Evolutionary conservation across 2,329 filamentous ascomycete genomes (phyloP), one percentile per base, ranked within the genome.

Genomic region (Phialemoniopsis sp.): DNA sequence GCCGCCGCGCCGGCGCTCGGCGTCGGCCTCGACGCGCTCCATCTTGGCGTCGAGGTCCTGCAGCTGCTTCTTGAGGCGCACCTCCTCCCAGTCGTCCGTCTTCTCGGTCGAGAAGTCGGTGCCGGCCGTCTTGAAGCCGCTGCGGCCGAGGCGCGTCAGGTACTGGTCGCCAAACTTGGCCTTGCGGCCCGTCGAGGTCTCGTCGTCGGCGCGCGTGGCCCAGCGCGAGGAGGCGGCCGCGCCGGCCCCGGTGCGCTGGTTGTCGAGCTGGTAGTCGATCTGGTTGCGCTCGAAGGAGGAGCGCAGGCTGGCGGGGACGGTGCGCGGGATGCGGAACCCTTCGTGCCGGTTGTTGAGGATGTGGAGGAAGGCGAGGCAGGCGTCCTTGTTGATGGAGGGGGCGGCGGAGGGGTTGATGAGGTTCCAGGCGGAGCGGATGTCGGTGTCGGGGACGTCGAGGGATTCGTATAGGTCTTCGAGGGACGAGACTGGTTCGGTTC

Each of bases 131-230:
- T 87, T 84, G 66, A 93, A 91, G 43, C 78, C 83, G 50, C 84
- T 82, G 55, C 90, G 85, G 38, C 93, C 93, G 30, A 98, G 75
- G 12, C 93, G 83, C 45, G 87, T 94, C 41, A 98, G 78, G 64
- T 97, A 98, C 47, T 95, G 87, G 62, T 98, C 93, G 49, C 93
- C 93, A 57, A 98, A 98, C 67, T 95, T 96, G 52, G 89, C 85
- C 68, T 98, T 98, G 57, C 87, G 85, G 42, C 91, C 90, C 1
- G 89, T 93, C 29, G 78, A 68, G 0, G 91, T 96, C 48, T 78
- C 78, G 37, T 94, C 88, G 56, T 90, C 87, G 35, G 83, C 79
- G 46, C 85, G 80, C 45, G 80, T 77, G 3, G 87, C 89, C 86
- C 89, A 95, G 53, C 85, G 81, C 45, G 85, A 85, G 30, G 79